Conservation (phyloP, 2,329 filamentous ascomycete species). For the Pseudopyricularia javanii region DNA sequence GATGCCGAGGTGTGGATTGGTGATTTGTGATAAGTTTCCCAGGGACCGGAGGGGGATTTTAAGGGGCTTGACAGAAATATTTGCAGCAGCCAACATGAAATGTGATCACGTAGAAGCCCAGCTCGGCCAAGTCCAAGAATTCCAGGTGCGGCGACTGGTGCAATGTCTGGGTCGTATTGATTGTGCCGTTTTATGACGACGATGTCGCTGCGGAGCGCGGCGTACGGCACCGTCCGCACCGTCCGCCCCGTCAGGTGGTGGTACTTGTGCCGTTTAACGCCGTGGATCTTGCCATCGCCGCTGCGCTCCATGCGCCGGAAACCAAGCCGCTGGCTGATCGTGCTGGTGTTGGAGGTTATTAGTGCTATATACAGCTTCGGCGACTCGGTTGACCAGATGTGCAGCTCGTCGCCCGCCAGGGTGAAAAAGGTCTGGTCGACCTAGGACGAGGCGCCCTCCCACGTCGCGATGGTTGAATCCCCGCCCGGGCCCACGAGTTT, state of each 20-base stretch:
- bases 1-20: background rate
- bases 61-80: too few relatives aligned
- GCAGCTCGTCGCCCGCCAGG: conserved; percentile 20
- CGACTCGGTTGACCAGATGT: conserved; percentile 45
- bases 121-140: conserved; percentile 47
- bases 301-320: conserved; percentile 29
- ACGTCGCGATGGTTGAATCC: background rate
- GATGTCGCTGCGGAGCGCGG: conserved; percentile 49
- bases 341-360: conserved; percentile 12
- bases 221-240: conserved; percentile 47
- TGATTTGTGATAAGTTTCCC: background rate
- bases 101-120: conserved; percentile 54
- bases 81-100: too few relatives aligned
- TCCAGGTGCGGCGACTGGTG: conserved; percentile 53
- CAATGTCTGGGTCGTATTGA: conserved; percentile 57
- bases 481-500: background rate
- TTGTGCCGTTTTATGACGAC: conserved; percentile 56
- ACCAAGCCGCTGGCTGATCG: conserved; percentile 36
- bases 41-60: background rate
- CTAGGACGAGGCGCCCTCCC: background rate
- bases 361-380: conserved; percentile 35
- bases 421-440: conserved; percentile 9
- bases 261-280: conserved; percentile 47
- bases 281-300: conserved; percentile 51
- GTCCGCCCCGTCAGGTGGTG: conserved; percentile 37